phyloP scores from a whole-genome alignment of 192 early-diverging fungal species.

The Rhizophagus sp. region DNA sequence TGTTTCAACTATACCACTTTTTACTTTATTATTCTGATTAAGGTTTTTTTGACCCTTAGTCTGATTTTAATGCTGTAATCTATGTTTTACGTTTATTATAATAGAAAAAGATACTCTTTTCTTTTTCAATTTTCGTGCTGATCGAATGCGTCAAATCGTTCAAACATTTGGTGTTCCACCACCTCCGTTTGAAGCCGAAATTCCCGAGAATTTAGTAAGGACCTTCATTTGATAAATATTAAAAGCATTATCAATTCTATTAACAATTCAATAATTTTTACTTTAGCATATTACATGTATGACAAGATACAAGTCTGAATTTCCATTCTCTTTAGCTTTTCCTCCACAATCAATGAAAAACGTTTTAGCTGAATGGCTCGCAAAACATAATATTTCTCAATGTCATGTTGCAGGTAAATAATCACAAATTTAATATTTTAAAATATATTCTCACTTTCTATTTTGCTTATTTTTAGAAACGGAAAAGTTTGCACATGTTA shows the following conservation, averaged over 20 bases:
- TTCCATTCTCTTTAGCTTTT: slow-evolving; percentile 94
- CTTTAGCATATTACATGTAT: slow-evolving; percentile 80
- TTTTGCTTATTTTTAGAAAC: slow-evolving; percentile 67
- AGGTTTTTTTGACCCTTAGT: background rate
- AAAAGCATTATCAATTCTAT: background rate
- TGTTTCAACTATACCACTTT: background rate
- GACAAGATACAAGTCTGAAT: slow-evolving; percentile 98
- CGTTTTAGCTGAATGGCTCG: slow-evolving; percentile 95
- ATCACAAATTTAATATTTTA: background rate
- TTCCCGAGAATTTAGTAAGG: slow-evolving; percentile 76
- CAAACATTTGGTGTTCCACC: slow-evolving; percentile 86
- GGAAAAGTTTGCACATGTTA: slow-evolving; percentile 99
- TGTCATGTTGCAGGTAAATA: slow-evolving; percentile 78
- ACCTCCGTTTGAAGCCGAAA: slow-evolving; percentile 76
- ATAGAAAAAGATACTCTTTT: slow-evolving; percentile 87
- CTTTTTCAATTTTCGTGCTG: slow-evolving; percentile 98
- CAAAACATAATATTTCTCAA: slow-evolving; percentile 84
- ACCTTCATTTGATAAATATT: background rate
- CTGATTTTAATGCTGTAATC: background rate
- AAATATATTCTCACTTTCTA: background rate
- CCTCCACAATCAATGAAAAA: slow-evolving; percentile 97
- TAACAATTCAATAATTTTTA: slow-evolving; percentile 26
- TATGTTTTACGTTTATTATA: background rate
- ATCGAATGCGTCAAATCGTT: slow-evolving; percentile 95
- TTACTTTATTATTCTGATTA: background rate